phyloP scores from a whole-genome alignment of 441 rosid genomes.

The Metrosideros polymorpha region DNA sequence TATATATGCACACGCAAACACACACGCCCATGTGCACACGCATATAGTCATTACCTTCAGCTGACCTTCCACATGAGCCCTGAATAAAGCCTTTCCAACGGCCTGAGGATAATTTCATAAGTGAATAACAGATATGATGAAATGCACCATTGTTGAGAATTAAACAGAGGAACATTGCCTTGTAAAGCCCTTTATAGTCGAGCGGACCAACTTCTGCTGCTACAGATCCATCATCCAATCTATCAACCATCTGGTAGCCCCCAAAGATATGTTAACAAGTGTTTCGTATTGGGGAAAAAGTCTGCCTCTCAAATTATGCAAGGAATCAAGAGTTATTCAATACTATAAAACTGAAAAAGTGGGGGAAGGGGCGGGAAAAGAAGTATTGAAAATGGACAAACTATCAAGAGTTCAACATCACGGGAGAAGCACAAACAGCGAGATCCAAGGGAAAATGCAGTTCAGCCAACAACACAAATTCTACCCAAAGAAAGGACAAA shows the following conservation, averaged over 20 bases:
- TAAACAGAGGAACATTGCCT: conserved; percentile 35
- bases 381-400: not conserved
- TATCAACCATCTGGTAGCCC: conserved; percentile 75
- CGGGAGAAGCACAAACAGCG: not conserved
- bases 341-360: not conserved
- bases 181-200: conserved; percentile 83
- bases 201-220: conserved; percentile 62
- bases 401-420: not conserved
- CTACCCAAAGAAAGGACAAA: not conserved
- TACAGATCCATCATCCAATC: conserved; percentile 84
- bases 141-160: not conserved
- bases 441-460: not conserved
- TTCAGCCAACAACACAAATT: not conserved
- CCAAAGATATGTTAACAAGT: not conserved
- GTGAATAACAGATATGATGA: conserved; percentile 8
- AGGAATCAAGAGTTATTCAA: not conserved
- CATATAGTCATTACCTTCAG: conserved; percentile 54
- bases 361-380: not conserved
- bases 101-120: conserved; percentile 45
- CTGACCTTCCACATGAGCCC: conserved; percentile 97
- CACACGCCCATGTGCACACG: not conserved
- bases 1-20: not conserved
- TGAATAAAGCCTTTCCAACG: conserved; percentile 91
- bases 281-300: not conserved
- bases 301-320: not conserved